Evolutionary conservation across 2,329 filamentous ascomycete species (phyloP), one percentile per base, ranked within the genome.

Genomic region (Pyrenophora graminea): DNA sequence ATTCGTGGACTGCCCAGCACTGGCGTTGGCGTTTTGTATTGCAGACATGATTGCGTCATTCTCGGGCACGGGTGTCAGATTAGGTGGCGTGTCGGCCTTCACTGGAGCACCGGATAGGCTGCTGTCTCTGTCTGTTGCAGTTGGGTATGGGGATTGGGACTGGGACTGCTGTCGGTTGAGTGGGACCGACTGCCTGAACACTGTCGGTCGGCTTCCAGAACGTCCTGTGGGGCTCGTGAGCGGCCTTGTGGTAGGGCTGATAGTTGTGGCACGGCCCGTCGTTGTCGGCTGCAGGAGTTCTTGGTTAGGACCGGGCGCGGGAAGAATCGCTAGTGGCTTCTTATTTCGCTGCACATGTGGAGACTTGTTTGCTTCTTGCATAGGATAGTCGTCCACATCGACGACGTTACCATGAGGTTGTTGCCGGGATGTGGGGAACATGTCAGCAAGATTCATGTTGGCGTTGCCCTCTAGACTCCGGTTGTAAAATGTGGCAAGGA

Each of bases 401-500:
- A 86, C 82, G 9, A 87, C 80, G 61, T 82, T 84, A 17, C 83
- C 81, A 59, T 82, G 82, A 12, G 74, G 74, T 53, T 78, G 76
- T 44, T 75, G 74, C 39, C 82, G 79, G 51, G 89, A 84, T 59
- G 85, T 87, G 4, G 86, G 85, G 68, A 97, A 89, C 68, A 96
- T 87, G 61, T 95, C 92, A 48, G 89, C 86, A 36, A 97, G 83
- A 66, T 90, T 93, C 67, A 90, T 85, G 1, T 84, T 81, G 15
- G 84, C 86, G 63, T 93, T 88, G 31, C 92, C 90, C 69, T 97
- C 92, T 42, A 99, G 77, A 57, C 91, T 96, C 67, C 95, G 88
- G 57, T 96, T 89, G 76, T 97, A 99, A 36, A 99, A 93, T 10
- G 95, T 97, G 39, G 93, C 94, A 17, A 99, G 82, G 73, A 99